These are phyloP conservation scores for Pharus latifolius DNA, from an alignment of 176 grass and related monocot species.

Conservation along the genomic window DNA sequence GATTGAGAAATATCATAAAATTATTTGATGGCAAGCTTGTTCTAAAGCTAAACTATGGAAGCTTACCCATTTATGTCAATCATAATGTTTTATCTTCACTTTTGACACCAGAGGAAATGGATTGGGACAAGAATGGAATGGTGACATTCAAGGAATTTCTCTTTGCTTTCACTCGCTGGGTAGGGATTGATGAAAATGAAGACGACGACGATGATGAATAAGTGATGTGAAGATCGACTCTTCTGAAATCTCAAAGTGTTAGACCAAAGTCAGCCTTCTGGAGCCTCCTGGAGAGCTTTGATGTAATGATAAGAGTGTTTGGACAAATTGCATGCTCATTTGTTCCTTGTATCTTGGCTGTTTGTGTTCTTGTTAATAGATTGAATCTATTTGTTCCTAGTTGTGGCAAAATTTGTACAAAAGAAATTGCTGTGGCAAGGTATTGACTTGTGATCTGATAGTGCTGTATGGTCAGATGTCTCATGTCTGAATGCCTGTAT, in stretches of 20 bases:
- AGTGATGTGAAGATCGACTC: neutral
- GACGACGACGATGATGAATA: constrained; percentile 29
- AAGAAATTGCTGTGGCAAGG: no score
- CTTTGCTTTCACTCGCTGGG: constrained; percentile 93
- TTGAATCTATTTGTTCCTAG: neutral
- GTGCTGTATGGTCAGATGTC: no score
- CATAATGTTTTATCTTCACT: neutral
- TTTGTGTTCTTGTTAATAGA: constrained; percentile 10
- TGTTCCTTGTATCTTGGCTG: neutral
- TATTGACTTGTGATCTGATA: no score
- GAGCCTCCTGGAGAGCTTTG: neutral
- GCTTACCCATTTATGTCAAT: neutral
- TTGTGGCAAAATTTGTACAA: neutral
- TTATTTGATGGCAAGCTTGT: no score
- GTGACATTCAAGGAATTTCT: constrained; percentile 89
- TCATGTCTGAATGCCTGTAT: neutral
- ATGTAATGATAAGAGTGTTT: neutral
- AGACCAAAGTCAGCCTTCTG: neutral
- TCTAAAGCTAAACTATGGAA: no score
- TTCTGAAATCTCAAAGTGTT: neutral
- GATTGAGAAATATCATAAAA: no score
- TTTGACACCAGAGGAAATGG: constrained; percentile 82
- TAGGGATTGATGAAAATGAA: constrained; percentile 74
- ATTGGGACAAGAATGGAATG: constrained; percentile 98
- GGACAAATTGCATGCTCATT: constrained; percentile 14